Base-by-base conservation (phyloP, 805 yeast species). In the Pichia gijzeniarum region DNA sequence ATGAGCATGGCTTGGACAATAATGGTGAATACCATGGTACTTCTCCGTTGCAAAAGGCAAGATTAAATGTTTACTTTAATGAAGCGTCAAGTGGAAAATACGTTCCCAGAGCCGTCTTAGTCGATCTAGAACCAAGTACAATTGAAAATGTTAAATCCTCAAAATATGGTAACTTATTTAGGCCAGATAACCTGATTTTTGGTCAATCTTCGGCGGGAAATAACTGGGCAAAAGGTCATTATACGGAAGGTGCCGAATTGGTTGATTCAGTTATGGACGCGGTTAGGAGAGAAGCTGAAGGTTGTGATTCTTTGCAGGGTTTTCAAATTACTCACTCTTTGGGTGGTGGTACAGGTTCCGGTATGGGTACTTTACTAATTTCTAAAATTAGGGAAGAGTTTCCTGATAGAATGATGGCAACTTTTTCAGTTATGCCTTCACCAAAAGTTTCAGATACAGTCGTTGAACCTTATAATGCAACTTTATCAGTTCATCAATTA, bases 161-260 rank as follows among this genome's bases (percentile, higher is more conserved):
- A 4, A 70, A 74, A n/a, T 82, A 82, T 58, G 96, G 96, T 52
- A 79, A 82, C 62, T 71, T 89, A 54, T 89, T 87, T 68, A 84
- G 96, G 69, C 96, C 96, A 27, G 96, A 89, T 64, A 88, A 88
- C 70, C 81, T 79, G 59, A 84, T 89, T 52, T 85, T 79, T 61
- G 96, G 96, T 40, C 95, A 87, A 67, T 79, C 90, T 25, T 85
- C 95, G 22, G 96, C 96, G 1, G 96, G 96, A 58, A 89, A 89
- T 61, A 95, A 86, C 58, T 89, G 96, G 96, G 96, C 96, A 45
- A 89, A 88, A 67, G 96, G 96, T 62, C 93, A 85, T 70, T 89
- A 89, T 73, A 89, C 96, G 33, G 96, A 89, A 68, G 96, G 96
- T 58, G 95, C 96, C 4, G 96, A 89, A 72, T 74, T 89, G 54